A percentile compares a stretch with the other conserved stretches of the same genome.
phyloP scores from a whole-genome alignment of 192 early-diverging fungal genomes.

The Rhizophagus sp. region DNA sequence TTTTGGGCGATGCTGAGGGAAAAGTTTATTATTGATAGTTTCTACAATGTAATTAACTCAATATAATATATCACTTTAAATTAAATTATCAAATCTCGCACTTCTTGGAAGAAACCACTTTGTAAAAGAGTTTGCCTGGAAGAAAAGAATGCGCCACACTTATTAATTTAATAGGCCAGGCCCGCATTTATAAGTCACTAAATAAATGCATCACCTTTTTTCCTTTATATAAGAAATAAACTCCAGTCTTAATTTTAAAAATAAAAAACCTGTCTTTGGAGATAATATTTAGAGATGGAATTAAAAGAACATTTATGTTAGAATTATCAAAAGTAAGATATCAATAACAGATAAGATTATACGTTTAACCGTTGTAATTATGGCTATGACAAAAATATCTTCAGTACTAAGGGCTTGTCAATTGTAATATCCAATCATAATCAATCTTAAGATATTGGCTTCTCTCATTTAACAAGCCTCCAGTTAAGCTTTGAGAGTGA shows the following conservation, averaged over 20 bases:
- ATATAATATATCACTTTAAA: neutral
- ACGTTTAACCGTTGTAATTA: no score
- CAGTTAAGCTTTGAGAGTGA: no score
- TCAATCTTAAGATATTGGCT: no score
- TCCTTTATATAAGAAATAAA: neutral
- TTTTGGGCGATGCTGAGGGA: neutral
- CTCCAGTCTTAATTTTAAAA: neutral
- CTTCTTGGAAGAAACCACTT: neutral
- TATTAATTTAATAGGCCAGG: neutral
- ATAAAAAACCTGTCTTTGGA: no score
- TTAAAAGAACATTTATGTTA: no score
- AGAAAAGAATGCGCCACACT: neutral
- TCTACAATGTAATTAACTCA: constrained; percentile 1
- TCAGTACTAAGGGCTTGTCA: no score
- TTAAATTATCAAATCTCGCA: neutral
- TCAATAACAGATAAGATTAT: no score
- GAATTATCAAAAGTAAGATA: no score
- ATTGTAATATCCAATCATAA: no score
- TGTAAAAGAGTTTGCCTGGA: neutral
- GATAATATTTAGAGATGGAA: no score
- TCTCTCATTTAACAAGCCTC: no score
- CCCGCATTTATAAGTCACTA: neutral
- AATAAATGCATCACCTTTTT: neutral
- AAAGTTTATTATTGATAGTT: constrained; percentile 1
- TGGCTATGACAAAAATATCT: no score